These are phyloP conservation scores for Exserohilum rostratum DNA, from an alignment of 2,329 filamentous ascomycete genomes.

Conservation along the genomic window DNA sequence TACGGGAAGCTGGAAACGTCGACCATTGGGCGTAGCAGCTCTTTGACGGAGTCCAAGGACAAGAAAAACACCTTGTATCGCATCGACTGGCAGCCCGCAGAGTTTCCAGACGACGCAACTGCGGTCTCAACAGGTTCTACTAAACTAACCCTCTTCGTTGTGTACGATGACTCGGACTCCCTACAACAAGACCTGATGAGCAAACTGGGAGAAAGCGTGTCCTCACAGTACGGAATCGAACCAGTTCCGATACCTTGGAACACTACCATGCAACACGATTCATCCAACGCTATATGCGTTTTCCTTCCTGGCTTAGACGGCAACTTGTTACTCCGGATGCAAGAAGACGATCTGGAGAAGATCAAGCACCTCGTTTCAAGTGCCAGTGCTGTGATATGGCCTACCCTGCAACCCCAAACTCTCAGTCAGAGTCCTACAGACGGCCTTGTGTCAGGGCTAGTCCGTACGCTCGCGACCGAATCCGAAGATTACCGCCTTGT, in stretches of 20 bases:
- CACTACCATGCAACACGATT: neutral
- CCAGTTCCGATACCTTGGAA: slow-evolving; percentile 8
- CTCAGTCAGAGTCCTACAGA: slow-evolving; percentile 5
- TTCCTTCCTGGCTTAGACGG: slow-evolving; percentile 14
- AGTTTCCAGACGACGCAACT: neutral
- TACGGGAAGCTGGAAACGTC: slow-evolving; percentile 19
- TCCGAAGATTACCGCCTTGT: slow-evolving; percentile 15
- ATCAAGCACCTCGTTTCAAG: slow-evolving; percentile 9
- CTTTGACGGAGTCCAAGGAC: neutral
- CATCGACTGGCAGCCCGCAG: slow-evolving; percentile 11
- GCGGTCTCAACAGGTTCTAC: neutral
- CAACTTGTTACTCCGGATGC: slow-evolving; percentile 9
- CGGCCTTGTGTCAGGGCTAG: slow-evolving; percentile 15
- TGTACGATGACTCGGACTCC: slow-evolving; percentile 9
- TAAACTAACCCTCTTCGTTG: neutral
- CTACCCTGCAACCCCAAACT: neutral
- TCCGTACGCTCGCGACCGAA: slow-evolving; percentile 19
- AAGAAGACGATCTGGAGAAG: slow-evolving; percentile 8
- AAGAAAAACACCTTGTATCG: slow-evolving; percentile 3
- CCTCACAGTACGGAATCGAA: neutral
- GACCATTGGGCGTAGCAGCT: slow-evolving; percentile 11
- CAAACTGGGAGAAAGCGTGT: neutral
- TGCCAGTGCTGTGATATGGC: slow-evolving; percentile 10
- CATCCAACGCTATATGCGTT: slow-evolving; percentile 8
- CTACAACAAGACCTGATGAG: slow-evolving; percentile 6